A percentile compares a stretch with the other conserved stretches of the same genome.
phyloP scores from a whole-genome alignment of 306 rosid species.

The Ormosia semicastrata region DNA sequence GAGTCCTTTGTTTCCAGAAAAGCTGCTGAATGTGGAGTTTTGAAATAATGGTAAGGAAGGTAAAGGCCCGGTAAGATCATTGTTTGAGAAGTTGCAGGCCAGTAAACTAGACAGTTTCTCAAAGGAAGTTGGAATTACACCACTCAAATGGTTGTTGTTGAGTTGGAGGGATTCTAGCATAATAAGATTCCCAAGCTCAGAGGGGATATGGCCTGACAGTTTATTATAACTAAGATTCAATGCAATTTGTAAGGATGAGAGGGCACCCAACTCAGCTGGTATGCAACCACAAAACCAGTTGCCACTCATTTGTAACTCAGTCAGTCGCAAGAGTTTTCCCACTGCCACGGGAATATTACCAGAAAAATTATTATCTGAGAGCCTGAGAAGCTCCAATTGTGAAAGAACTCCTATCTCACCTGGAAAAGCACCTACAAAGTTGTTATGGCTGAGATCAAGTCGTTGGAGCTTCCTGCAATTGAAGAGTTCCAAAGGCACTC shows the following conservation, averaged over 20 bases:
- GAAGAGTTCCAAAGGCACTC: slow-evolving; percentile 52
- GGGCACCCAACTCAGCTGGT: slow-evolving; percentile 61
- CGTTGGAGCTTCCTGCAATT: slow-evolving; percentile 67
- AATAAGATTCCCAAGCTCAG: slow-evolving; percentile 59
- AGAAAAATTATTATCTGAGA: slow-evolving; percentile 59
- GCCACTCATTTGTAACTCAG: slow-evolving; percentile 70
- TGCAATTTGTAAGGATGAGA: slow-evolving; percentile 67
- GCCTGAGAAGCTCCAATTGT: slow-evolving; percentile 61
- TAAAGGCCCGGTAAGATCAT: slow-evolving; percentile 65
- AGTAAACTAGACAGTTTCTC: slow-evolving; percentile 54
- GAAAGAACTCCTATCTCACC: slow-evolving; percentile 57
- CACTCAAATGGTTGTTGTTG: slow-evolving; percentile 66
- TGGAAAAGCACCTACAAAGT: slow-evolving; percentile 50
- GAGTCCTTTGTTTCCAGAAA: slow-evolving; percentile 57
- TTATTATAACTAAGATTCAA: slow-evolving; percentile 69
- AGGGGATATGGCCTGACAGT: slow-evolving; percentile 53
- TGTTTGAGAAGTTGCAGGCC: slow-evolving; percentile 70
- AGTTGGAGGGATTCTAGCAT: slow-evolving; percentile 60
- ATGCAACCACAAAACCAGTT: slow-evolving; percentile 67
- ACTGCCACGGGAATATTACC: slow-evolving; percentile 52
- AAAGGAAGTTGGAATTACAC: slow-evolving; percentile 57
- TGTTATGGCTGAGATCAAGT: slow-evolving; percentile 66
- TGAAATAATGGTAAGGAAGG: slow-evolving; percentile 57
- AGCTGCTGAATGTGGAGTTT: slow-evolving; percentile 52
- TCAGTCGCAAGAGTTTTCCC: slow-evolving; percentile 56